Base-by-base conservation (phyloP, 129 eudicot genomes). In the Flaveria robusta region DNA sequence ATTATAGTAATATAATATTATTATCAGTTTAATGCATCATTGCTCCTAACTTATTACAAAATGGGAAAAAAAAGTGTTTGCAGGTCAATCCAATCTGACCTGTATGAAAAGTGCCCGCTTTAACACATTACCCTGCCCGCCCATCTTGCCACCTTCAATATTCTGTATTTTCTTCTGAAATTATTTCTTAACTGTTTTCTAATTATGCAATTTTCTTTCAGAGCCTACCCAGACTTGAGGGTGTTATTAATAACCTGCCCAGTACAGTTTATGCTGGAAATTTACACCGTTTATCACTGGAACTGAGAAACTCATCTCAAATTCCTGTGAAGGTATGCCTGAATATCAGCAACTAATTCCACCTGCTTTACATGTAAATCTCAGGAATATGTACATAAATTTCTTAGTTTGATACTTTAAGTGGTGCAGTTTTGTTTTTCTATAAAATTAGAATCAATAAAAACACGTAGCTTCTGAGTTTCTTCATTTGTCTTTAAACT, bases 181-280 rank as follows among this genome's bases (percentile, higher is more conserved):
- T 29, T 20, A 63, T 63, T 29, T 50, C 50, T 64, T 9, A 59
- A 12, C 41, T 63, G 27, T 66, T 73, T 64, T 42, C 66, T 71
- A 37, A 14, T 47, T 71, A 3, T 45, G 20, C 69, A 43, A 31
- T 79, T 70, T 22, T 79, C 51, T 79, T 22, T 83, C 39, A 94
- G 99, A 79, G 86, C 77, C 67, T 85, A 75, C 99, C 97, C 45
- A 89, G 88, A 87, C 89, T 94, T 74, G 93, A 91, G 78, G 97
- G 97, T 68, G 50, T 63, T 73, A 71, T 94, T 79, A 84, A 82
- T 34, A 83, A 89, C 76, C 72, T 91, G 6, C 96, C 97, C 19
- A 72, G 70, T 79, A 84, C 88, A 72, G 87, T 90, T 70, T 84
- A 88, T 87, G 92, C 81, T 84, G 99, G 99, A 74, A 93, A 87